A percentile compares a stretch with the other conserved stretches of the same genome.
Conservation (phyloP, 2,329 filamentous ascomycete species). For the Graphiopsis chlorocephala region DNA sequence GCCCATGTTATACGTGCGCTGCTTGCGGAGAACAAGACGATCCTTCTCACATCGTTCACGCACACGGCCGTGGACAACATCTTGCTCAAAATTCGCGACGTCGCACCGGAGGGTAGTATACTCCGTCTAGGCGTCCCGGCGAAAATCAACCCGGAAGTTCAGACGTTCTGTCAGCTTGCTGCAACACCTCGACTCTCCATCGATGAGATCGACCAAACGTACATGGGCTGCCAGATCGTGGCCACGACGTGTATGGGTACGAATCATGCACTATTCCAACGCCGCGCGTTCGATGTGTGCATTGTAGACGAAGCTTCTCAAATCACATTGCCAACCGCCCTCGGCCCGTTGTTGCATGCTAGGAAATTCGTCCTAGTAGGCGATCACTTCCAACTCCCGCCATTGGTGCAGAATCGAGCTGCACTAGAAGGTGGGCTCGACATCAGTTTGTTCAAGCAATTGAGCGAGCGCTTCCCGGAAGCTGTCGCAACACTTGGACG, state of each 20-base stretch:
- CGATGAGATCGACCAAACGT: constrained; percentile 78
- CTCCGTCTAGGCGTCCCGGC: constrained; percentile 80
- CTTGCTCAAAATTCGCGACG: constrained; percentile 77
- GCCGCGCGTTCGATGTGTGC: constrained; percentile 92
- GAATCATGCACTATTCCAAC: constrained; percentile 82
- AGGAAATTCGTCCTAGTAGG: constrained; percentile 91
- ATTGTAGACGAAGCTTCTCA: constrained; percentile 98
- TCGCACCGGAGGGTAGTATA: constrained; percentile 58
- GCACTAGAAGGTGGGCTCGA: constrained; percentile 84
- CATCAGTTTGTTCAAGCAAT: constrained; percentile 86
- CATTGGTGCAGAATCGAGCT: constrained; percentile 87
- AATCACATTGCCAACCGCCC: constrained; percentile 90
- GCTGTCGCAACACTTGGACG: constrained; percentile 91
- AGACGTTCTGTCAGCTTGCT: constrained; percentile 77
- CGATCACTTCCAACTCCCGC: constrained; percentile 93
- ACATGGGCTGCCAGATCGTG: constrained; percentile 83
- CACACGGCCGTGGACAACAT: constrained; percentile 99
- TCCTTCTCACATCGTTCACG: constrained; percentile 91
- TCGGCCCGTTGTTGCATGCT: constrained; percentile 91
- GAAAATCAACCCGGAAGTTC: constrained; percentile 86
- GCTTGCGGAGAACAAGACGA: constrained; percentile 84
- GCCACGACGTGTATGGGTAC: constrained; percentile 93
- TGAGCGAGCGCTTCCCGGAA: constrained; percentile 82
- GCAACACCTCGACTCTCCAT: constrained; percentile 71
- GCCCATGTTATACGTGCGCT: constrained; percentile 93